A percentile compares a stretch with the other conserved stretches of the same genome.
phyloP scores from a whole-genome alignment of 2,329 filamentous ascomycete genomes.

The Cytospora mali region DNA sequence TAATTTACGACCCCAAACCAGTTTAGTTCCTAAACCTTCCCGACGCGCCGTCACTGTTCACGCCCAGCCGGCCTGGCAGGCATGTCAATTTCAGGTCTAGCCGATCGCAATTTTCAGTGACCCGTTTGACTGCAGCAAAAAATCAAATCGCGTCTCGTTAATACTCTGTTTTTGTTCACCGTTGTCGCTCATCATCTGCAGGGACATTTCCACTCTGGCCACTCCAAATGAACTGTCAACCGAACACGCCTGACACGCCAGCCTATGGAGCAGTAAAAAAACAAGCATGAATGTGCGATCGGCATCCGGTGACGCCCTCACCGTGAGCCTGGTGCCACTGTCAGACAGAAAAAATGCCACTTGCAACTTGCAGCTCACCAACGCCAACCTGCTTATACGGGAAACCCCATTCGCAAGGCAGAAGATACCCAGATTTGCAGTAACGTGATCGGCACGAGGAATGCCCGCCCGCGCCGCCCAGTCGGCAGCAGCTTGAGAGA shows the following conservation, averaged over 20 bases:
- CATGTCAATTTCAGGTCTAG: conserved; percentile 17
- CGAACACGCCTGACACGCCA: neutral
- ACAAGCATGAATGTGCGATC: conserved; percentile 3
- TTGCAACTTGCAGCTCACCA: neutral
- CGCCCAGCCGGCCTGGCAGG: neutral
- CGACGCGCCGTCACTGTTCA: neutral
- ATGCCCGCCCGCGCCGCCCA: neutral
- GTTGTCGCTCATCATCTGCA: conserved; percentile 3
- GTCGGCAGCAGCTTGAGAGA: neutral
- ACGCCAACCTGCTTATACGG: neutral
- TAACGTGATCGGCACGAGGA: too few species aligned
- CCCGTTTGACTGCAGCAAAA: neutral
- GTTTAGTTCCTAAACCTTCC: neutral
- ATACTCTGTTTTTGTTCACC: neutral
- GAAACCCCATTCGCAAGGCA: neutral
- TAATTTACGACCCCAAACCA: neutral
- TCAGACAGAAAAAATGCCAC: neutral
- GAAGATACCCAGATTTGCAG: neutral
- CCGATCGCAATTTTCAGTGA: conserved; percentile 15
- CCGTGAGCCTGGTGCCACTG: neutral
- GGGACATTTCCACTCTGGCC: neutral
- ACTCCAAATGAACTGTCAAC: conserved; percentile 4
- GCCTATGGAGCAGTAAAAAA: neutral
- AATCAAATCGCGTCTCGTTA: neutral
- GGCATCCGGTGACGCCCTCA: conserved; percentile 16